A percentile compares a stretch with the other conserved stretches of the same genome.
Conservation (phyloP, 495 filamentous ascomycete species). For the Neurospora sp. region DNA sequence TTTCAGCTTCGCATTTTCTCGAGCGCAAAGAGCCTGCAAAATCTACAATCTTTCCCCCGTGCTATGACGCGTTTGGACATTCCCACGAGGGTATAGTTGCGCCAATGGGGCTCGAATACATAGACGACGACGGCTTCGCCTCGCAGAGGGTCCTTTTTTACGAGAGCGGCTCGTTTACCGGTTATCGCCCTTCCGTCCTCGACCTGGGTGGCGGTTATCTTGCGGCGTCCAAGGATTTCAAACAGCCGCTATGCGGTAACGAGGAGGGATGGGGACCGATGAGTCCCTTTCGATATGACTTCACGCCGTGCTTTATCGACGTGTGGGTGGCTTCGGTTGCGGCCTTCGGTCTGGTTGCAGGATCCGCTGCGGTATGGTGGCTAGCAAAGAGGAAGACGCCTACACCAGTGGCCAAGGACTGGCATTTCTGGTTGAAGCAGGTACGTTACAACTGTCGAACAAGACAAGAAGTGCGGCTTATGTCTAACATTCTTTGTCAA, state of each 20-base stretch:
- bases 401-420: conserved; percentile 65
- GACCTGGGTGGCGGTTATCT: conserved; percentile 39
- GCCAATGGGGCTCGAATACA: conserved; percentile 20
- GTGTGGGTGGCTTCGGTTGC: conserved; percentile 70
- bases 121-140: conserved; percentile 6
- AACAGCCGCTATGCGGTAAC: conserved; percentile 73
- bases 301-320: conserved; percentile 95
- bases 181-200: conserved; percentile 27
- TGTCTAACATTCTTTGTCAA: conserved; percentile 17
- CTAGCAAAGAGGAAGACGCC: conserved; percentile 49
- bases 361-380: conserved; percentile 65
- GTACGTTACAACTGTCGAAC: conserved; percentile 35
- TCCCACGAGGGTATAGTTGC: conserved; percentile 11
- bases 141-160: conserved; percentile 37
- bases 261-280: conserved; percentile 92
- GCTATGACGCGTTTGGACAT: conserved; percentile 15
- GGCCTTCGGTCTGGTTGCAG: conserved; percentile 63
- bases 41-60: not conserved
- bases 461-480: not conserved
- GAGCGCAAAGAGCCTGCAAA: not conserved
- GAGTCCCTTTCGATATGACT: conserved; percentile 72
- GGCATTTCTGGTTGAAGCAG: conserved; percentile 92
- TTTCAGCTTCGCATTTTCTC: not conserved
- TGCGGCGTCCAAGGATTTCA: conserved; percentile 24
- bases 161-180: conserved; percentile 43